Percentiles rank a stretch among this genome's conserved stretches.
Conservation (phyloP, 306 rosid species). For the Lathyrus tuberosus region DNA sequence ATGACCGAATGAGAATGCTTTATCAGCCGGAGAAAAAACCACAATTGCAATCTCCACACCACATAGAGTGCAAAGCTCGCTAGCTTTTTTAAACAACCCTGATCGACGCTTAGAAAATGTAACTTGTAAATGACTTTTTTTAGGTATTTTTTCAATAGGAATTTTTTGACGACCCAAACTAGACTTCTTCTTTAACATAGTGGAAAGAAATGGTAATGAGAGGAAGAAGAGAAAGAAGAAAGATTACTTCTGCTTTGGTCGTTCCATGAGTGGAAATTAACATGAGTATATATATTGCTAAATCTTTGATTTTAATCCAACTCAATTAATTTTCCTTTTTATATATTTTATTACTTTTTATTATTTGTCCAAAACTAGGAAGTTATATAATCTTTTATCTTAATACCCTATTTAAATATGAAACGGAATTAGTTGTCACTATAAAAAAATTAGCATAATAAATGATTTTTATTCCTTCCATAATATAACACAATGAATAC, state of each 20-base stretch:
- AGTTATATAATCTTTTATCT: constrained; percentile 46
- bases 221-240: neutral
- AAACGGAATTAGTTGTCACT: constrained; percentile 30
- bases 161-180: constrained; percentile 64
- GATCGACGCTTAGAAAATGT: constrained; percentile 75
- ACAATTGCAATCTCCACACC: constrained; percentile 64
- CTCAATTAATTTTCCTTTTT: constrained; percentile 41
- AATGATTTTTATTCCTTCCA: constrained; percentile 27
- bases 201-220: neutral
- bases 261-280: constrained; percentile 34
- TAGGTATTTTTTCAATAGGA: constrained; percentile 60
- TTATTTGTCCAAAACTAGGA: constrained; percentile 38
- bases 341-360: constrained; percentile 46
- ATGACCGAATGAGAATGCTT: constrained; percentile 72
- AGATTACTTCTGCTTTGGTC: constrained; percentile 12
- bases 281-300: constrained; percentile 39
- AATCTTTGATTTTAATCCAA: constrained; percentile 38
- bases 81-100: constrained; percentile 70
- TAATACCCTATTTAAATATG: constrained; percentile 34
- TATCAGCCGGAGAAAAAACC: constrained; percentile 66
- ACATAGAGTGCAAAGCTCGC: constrained; percentile 75
- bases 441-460: constrained; percentile 1
- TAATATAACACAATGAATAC: constrained; percentile 17
- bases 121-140: constrained; percentile 62
- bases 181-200: constrained; percentile 51